Conservation (phyloP, 2,329 filamentous ascomycete species). For the Sarocladium brachiariae region DNA sequence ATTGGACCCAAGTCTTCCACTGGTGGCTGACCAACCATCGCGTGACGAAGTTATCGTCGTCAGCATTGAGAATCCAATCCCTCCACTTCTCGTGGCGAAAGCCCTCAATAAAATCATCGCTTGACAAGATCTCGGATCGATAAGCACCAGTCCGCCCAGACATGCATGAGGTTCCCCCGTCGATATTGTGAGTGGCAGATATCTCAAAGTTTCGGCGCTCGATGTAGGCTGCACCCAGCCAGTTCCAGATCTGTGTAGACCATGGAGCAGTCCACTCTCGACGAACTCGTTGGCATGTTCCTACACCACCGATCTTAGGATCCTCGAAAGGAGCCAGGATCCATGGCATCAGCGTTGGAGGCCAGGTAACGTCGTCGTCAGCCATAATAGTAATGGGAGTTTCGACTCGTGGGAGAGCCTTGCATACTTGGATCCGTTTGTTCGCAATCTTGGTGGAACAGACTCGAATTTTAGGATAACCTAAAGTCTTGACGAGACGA, state of each 20-base stretch:
- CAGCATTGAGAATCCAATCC: slow-evolving; percentile 84
- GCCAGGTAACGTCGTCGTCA: slow-evolving; percentile 95
- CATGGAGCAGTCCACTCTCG: slow-evolving; percentile 56
- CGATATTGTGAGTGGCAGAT: slow-evolving; percentile 88
- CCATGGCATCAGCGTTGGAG: slow-evolving; percentile 78
- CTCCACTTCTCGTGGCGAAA: slow-evolving; percentile 92
- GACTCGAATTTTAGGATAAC: slow-evolving; percentile 59
- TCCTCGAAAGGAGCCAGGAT: slow-evolving; percentile 90
- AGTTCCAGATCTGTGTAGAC: slow-evolving; percentile 68
- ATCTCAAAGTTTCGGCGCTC: slow-evolving; percentile 95
- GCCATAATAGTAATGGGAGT: slow-evolving; percentile 87
- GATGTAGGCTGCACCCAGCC: slow-evolving; percentile 85
- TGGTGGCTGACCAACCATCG: slow-evolving; percentile 88
- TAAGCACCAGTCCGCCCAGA: slow-evolving; percentile 92
- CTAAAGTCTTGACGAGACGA: slow-evolving; percentile 56
- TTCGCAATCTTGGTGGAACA: slow-evolving; percentile 80
- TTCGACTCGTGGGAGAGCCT: slow-evolving; percentile 76
- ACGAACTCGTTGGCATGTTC: slow-evolving; percentile 81
- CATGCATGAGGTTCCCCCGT: slow-evolving; percentile 94
- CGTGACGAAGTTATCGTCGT: slow-evolving; percentile 98
- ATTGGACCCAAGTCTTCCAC: slow-evolving; percentile 95
- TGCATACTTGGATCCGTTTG: slow-evolving; percentile 89
- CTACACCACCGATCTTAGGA: slow-evolving; percentile 75
- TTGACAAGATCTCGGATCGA: slow-evolving; percentile 78
- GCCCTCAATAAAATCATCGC: slow-evolving; percentile 75